These are phyloP conservation scores for Ambrosia hybrid DNA, from an alignment of 140 eudicot genomes.

Conservation along the genomic window DNA sequence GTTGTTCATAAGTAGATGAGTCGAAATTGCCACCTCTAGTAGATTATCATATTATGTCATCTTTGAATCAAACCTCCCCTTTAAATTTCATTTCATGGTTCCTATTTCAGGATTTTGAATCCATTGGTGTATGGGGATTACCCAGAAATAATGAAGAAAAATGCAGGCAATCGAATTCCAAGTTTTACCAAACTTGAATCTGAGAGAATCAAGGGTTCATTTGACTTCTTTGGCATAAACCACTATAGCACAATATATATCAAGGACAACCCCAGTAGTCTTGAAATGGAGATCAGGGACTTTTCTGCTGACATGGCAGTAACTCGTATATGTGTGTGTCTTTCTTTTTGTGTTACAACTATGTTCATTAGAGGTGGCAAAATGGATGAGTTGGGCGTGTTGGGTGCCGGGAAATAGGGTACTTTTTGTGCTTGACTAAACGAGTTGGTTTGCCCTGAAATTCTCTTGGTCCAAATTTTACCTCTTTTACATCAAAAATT, in stretches of 20 bases:
- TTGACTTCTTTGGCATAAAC: slow-evolving; percentile 68
- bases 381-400: not conserved
- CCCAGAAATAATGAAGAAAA: slow-evolving; percentile 54
- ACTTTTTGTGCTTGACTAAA: not conserved
- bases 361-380: slow-evolving; percentile 9
- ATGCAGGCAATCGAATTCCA: slow-evolving; percentile 58
- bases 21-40: not conserved
- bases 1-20: not conserved
- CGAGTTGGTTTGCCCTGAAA: not conserved
- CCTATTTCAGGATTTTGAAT: slow-evolving; percentile 43
- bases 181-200: slow-evolving; percentile 50
- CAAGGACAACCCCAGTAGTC: slow-evolving; percentile 46
- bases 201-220: slow-evolving; percentile 53
- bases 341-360: slow-evolving; percentile 1
- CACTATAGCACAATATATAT: slow-evolving; percentile 38
- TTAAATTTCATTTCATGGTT: slow-evolving; percentile 7
- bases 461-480: not conserved
- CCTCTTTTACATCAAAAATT: not conserved
- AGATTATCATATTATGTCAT: not conserved
- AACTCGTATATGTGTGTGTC: slow-evolving; percentile 35
- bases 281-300: slow-evolving; percentile 39
- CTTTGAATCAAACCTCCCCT: not conserved
- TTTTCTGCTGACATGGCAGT: slow-evolving; percentile 43
- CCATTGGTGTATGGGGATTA: slow-evolving; percentile 68
- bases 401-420: not conserved